Base-by-base conservation (phyloP, 208 protist genomes). In the Wallacemonas collosoma region DNA sequence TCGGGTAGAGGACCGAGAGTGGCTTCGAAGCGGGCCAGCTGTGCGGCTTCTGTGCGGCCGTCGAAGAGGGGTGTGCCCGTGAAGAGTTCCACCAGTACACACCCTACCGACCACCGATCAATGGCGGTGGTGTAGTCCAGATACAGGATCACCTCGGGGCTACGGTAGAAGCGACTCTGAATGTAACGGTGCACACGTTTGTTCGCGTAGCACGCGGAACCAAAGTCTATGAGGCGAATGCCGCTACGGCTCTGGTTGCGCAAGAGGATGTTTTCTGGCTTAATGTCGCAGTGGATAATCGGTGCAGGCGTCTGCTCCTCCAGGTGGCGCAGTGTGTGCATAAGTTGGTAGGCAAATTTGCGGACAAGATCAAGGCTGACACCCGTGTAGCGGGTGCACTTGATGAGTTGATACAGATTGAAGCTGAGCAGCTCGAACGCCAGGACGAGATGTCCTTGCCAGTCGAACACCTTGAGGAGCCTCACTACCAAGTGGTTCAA, bases 51-150 rank as follows among this genome's bases (percentile, higher is more conserved):
- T 43, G 95, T 95, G 50, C 88, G 71, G 14, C 98, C 98, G 36
- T 90, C 80, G 68, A 99, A 99, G 14, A 99, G 75, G 2, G 98
- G 98, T 12, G 86, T 71, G 44, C 98, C 99, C 5, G 93, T 99
- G 87, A 99, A 94, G 58, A 99, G 83, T 82, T 99, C 99, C 3
- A 99, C 98, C 2, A 99, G 85, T 43, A 99, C 97, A 78, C 99
- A 99, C 6, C 97, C 99, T 6, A 99, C 79, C 47, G 85, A 97
- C 99, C 99, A 99, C 80, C 99, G 98, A 77, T 99, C 99, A 63
- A 99, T 99, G 0, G 91, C 67, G 35, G 81, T 89, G 36, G 74
- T 79, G 81, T 99, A 99, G 50, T 88, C 81, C 1, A 98, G 72
- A 48, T 97, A 95, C 15, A 99, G 79, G 60, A 99, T 91, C 14